Base-by-base conservation (phyloP, 257 asterid genomes). In the Primulina eburnea region DNA sequence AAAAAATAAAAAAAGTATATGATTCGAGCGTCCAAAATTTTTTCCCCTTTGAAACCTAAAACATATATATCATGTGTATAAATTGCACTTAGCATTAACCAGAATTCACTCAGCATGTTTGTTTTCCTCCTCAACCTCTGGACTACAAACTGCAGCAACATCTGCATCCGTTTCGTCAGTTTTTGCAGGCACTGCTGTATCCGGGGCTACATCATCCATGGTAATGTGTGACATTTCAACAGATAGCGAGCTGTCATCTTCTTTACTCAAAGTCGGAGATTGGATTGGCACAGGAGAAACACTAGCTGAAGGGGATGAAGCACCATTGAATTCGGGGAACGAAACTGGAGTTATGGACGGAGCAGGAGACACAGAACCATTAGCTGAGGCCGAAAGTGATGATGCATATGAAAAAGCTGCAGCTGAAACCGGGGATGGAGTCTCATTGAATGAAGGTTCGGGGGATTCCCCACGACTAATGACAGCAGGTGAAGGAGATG, bases 401-500 rank as follows among this genome's bases (percentile, higher is more conserved):
- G 71, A 40, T 60, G 79, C 71, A 67, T 80, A 85, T 59, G 84
- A 77, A 21, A 63, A 52, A 24, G 82, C 59, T 43, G 79, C 63
- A 43, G 84, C 60, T 12, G 83, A 79, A 58, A 89, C 67, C 33
- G 84, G 73, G 4, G 82, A 69, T n/a, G 74, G 38, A 11, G 30
- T 70, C 65, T 52, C 82, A 8, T 67, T 62, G 20, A 38, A 17
- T 6, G 78, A 74, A 76, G 85, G 83, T 20, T 77, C 86, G 0
- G 90, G 90, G 7, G 90, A 85, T 8, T 66, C 66, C 60, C 76
- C 88, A 62, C 85, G 82, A 65, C 86, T 81, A 29, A 69, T 33
- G 47, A 83, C 64, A 52, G 86, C 77, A 47, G 92, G 76, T 0
- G 80, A 74, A 32, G 85, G 84, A 26, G 97, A 86, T 12, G 94